phyloP scores from a whole-genome alignment of 345 rosid species.

The Noccaea bulbosa region DNA sequence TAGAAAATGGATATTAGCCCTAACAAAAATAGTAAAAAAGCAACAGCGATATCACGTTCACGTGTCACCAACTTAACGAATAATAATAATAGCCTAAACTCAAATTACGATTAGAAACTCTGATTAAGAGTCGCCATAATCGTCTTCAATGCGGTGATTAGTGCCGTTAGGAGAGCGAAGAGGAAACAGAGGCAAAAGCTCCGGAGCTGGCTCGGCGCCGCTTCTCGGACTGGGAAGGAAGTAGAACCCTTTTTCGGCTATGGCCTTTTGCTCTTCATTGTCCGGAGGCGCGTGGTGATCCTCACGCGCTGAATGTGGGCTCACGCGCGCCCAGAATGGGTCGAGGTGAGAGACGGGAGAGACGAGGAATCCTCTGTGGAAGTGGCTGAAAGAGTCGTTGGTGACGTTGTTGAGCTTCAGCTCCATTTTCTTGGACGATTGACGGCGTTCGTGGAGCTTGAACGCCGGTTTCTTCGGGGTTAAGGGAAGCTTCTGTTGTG shows the following conservation, averaged over 20 bases:
- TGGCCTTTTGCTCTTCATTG: conserved; percentile 54
- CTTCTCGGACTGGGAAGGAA: conserved; percentile 68
- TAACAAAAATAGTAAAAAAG: conserved; percentile 36
- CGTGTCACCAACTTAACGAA: conserved; percentile 16
- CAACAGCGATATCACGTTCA: conserved; percentile 23
- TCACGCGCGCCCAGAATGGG: conserved; percentile 47
- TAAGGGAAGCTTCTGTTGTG: conserved; percentile 56
- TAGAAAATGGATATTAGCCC: conserved; percentile 27
- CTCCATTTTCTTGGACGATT: conserved; percentile 65
- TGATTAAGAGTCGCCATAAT: conserved; percentile 8
- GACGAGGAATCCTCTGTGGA: conserved; percentile 51
- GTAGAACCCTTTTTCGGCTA: conserved; percentile 72
- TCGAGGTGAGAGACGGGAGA: conserved; percentile 86
- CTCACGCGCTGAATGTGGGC: conserved; percentile 46
- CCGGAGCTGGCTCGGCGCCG: conserved; percentile 59
- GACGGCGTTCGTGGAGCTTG: conserved; percentile 90
- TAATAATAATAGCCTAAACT: conserved; percentile 20
- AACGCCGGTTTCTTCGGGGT: conserved; percentile 59
- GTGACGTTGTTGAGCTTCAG: conserved; percentile 57
- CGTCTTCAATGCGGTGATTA: conserved; percentile 17
- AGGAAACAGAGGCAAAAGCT: conserved; percentile 78
- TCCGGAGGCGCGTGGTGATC: conserved; percentile 31
- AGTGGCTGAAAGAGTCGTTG: conserved; percentile 37
- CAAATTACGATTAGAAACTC: conserved; percentile 8
- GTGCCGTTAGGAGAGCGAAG: conserved; percentile 58